Percentiles rank a stretch among this genome's conserved stretches.
Evolutionary conservation across 75 land plant species (phyloP).

Genomic region (Selaginella moellendorffii): DNA sequence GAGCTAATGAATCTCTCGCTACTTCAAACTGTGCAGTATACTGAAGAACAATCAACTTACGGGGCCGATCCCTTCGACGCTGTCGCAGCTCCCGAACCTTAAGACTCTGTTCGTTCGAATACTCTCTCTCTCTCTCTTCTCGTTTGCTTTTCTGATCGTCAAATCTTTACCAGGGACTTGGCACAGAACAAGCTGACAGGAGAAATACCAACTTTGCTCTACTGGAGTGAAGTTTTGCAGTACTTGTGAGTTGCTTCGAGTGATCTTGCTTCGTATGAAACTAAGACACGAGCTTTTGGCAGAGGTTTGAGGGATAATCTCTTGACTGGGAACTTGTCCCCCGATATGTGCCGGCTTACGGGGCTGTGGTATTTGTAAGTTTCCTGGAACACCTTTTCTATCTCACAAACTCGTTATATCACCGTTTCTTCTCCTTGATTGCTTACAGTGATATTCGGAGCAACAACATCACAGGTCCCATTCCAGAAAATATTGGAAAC

Average conservation of each 20-base stretch:
- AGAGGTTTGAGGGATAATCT: slow-evolving; percentile 1
- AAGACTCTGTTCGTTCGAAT: slow-evolving; percentile 51
- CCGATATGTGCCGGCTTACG: slow-evolving; percentile 10
- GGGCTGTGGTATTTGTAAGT: slow-evolving; percentile 10
- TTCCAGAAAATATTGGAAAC: slow-evolving; percentile 8
- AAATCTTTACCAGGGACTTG: slow-evolving; percentile 34
- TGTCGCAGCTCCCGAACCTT: slow-evolving; percentile 67
- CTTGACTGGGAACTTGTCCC: background rate
- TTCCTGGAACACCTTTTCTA: background rate
- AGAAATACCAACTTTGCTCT: slow-evolving; percentile 55
- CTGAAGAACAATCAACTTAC: slow-evolving; percentile 8
- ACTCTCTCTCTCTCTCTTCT: slow-evolving; percentile 13
- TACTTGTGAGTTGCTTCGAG: slow-evolving; percentile 37
- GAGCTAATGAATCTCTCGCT: background rate
- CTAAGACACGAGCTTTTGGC: too few species aligned
- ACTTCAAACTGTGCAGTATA: background rate
- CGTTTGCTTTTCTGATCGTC: slow-evolving; percentile 12
- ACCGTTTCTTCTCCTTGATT: too few species aligned
- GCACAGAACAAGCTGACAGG: slow-evolving; percentile 59
- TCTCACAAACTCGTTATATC: too few species aligned
- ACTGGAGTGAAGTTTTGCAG: slow-evolving; percentile 80
- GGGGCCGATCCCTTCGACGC: slow-evolving; percentile 18
- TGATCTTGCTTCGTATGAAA: background rate
- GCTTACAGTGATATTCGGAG: slow-evolving; percentile 5
- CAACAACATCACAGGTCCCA: slow-evolving; percentile 6